Evolutionary conservation across 2,329 filamentous ascomycete genomes (phyloP).

Genomic region (Eurotiales sp.): DNA sequence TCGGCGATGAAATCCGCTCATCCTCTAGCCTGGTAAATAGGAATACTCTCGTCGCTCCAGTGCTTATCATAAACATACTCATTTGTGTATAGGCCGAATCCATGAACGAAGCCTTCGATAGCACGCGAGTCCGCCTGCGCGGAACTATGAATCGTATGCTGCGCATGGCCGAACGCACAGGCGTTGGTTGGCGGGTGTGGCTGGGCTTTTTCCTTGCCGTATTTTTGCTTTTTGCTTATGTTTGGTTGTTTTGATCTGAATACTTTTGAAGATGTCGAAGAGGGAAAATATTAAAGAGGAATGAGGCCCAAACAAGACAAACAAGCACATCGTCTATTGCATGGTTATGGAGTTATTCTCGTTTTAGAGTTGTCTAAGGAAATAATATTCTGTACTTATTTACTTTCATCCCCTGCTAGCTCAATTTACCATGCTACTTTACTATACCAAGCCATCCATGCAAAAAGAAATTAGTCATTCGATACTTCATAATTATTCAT

Average conservation of each 20-base stretch:
- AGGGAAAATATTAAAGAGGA: too few species aligned
- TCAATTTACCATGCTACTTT: background rate
- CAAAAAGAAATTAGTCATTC: background rate
- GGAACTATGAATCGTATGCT: conserved; percentile 98
- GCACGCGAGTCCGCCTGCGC: conserved; percentile 71
- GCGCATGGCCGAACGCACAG: conserved; percentile 87
- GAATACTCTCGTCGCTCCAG: too few species aligned
- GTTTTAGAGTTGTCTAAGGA: background rate
- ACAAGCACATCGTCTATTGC: conserved; percentile 7
- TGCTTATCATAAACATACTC: too few species aligned
- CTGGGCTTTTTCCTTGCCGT: conserved; percentile 82
- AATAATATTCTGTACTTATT: background rate
- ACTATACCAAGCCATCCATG: background rate
- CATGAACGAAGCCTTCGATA: conserved; percentile 94
- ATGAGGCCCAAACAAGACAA: too few species aligned
- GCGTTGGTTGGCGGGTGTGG: conserved; percentile 96
- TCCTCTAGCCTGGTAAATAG: conserved; percentile 12
- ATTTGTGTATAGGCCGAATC: conserved; percentile 53
- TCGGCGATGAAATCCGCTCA: conserved; percentile 14
- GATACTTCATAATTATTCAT: too few species aligned
- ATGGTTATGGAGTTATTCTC: conserved; percentile 6
- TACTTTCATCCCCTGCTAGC: too few species aligned
- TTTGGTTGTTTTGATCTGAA: conserved; percentile 84
- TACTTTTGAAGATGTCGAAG: too few species aligned
- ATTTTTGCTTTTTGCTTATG: conserved; percentile 79